Evolutionary conservation across 73 alveolate species (phyloP).

Genomic region (Halteria grandinella): DNA sequence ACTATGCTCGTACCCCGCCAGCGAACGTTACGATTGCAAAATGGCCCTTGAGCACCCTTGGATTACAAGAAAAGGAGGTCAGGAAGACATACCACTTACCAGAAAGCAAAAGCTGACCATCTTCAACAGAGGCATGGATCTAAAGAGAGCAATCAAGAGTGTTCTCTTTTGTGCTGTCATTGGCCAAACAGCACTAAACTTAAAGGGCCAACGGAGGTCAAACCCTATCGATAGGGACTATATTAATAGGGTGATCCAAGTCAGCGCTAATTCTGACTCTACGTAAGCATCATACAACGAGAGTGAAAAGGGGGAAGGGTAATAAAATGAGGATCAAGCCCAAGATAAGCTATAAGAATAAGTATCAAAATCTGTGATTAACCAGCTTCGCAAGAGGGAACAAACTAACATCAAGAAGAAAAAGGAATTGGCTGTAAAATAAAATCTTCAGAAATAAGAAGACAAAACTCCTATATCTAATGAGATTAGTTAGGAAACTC

Average conservation of each 20-base stretch:
- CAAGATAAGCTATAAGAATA: neutral
- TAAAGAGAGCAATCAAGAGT: slow-evolving; percentile 16
- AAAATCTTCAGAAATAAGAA: neutral
- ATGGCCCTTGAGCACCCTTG: slow-evolving; percentile 66
- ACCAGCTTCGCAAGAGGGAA: neutral
- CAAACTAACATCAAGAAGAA: neutral
- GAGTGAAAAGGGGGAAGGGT: neutral
- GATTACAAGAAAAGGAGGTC: slow-evolving; percentile 51
- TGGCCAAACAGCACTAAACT: neutral
- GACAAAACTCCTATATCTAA: neutral
- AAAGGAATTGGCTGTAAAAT: slow-evolving; percentile 9
- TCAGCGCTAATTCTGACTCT: too few relatives aligned
- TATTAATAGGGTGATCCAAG: too few relatives aligned
- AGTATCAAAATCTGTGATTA: neutral
- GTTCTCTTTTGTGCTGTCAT: neutral
- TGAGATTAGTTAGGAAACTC: neutral
- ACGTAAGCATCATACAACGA: too few relatives aligned
- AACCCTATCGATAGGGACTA: too few relatives aligned
- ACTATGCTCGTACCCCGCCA: slow-evolving; percentile 46
- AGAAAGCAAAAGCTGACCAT: neutral
- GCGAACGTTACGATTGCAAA: slow-evolving; percentile 36
- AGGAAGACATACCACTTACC: slow-evolving; percentile 43
- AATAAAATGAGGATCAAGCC: neutral
- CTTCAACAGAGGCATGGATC: slow-evolving; percentile 7
- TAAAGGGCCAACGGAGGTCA: neutral